A percentile compares a stretch with the other conserved stretches of the same genome.
Evolutionary conservation across 192 early-diverging fungal species (phyloP).

Genomic region (Geranomyces michiganensis): DNA sequence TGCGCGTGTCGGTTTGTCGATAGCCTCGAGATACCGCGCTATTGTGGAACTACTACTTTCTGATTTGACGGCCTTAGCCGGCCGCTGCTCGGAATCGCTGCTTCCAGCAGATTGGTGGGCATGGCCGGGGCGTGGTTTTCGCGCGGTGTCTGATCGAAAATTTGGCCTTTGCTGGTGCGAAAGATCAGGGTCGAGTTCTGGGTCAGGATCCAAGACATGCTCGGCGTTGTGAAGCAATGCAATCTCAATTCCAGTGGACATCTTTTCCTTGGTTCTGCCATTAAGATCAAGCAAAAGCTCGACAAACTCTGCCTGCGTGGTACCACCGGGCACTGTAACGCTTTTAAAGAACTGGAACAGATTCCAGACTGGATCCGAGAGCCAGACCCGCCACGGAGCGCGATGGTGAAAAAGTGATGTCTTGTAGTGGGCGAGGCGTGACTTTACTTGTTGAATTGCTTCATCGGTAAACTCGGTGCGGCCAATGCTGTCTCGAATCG

Average conservation of each 20-base stretch:
- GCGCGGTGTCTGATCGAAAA: background rate
- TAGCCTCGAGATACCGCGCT: background rate
- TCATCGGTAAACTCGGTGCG: slow-evolving; percentile 7
- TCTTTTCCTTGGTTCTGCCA: background rate
- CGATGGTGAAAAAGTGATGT: background rate
- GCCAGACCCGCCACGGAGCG: slow-evolving; percentile 16
- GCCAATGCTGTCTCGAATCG: background rate
- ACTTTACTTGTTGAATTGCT: background rate
- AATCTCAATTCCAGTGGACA: background rate
- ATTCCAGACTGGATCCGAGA: background rate
- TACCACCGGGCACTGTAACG: background rate
- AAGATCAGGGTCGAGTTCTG: background rate
- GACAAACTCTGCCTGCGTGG: slow-evolving; percentile 11
- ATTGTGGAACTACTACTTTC: background rate
- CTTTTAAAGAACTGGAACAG: slow-evolving; percentile 6
- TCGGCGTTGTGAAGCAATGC: background rate
- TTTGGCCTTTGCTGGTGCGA: too few relatives aligned
- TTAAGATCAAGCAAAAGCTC: slow-evolving; percentile 11
- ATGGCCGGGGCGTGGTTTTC: too few relatives aligned
- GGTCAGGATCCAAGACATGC: slow-evolving; percentile 2
- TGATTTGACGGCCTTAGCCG: background rate
- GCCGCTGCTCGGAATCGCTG: background rate
- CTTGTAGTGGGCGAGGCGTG: background rate
- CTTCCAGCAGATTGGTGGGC: too few relatives aligned
- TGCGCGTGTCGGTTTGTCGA: background rate